Conservation (phyloP, 306 rosid species). For the Quercus aquifolioides region DNA sequence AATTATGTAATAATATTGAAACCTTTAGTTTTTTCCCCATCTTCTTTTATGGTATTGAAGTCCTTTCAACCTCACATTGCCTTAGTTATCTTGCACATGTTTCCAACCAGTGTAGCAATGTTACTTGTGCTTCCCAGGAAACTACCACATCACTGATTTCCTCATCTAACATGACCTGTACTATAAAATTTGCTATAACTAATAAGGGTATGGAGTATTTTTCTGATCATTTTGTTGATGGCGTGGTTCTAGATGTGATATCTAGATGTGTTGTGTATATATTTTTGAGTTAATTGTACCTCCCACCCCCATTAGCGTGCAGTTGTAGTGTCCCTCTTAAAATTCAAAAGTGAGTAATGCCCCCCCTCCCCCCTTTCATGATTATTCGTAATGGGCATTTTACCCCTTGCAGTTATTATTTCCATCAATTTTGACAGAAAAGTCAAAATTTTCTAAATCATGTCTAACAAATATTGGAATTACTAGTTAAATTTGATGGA, state of each 20-base stretch:
- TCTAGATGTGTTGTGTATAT: too few species aligned
- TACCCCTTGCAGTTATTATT: too few species aligned
- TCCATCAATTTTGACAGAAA: too few species aligned
- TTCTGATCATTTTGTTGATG: not conserved
- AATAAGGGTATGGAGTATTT: not conserved
- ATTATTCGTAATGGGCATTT: too few species aligned
- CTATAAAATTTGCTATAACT: not conserved
- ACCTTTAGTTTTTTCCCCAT: not conserved
- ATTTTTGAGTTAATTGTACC: too few species aligned
- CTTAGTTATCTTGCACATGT: not conserved
- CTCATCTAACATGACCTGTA: not conserved
- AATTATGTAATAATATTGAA: slow-evolving; percentile 54
- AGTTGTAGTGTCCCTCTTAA: too few species aligned
- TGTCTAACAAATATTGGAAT: too few species aligned
- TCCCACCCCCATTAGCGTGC: too few species aligned
- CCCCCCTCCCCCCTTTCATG: too few species aligned
- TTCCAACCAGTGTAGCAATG: not conserved
- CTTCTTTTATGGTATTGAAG: not conserved
- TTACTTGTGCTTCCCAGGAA: not conserved
- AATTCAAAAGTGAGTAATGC: too few species aligned
- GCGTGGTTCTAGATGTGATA: not conserved
- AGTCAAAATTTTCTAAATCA: too few species aligned
- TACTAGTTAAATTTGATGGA: too few species aligned
- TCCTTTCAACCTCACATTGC: not conserved
- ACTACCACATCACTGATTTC: not conserved